Evolutionary conservation across 2,329 filamentous ascomycete genomes (phyloP), one percentile per base, ranked within the genome.

Genomic region (Colletotrichum tofieldiae): DNA sequence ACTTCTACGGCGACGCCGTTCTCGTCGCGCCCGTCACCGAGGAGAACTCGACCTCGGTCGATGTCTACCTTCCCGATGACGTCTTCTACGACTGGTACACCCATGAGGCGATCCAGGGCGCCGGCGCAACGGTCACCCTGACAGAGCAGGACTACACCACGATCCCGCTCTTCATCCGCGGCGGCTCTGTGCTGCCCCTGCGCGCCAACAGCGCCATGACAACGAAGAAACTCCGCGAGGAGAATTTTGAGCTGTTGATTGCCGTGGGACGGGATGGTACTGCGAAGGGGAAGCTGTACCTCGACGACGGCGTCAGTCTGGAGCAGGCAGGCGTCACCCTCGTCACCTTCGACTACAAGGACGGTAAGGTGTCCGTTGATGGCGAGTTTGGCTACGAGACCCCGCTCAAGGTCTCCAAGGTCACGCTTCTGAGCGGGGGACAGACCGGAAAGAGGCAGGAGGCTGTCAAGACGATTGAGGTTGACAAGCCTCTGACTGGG

Each of bases 251-350:
- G 78, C 83, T 97, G 62, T 77, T 96, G 45, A 86, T 97, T 55
- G 92, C 93, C 0, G 87, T 93, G 0, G 90, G 87, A 7, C 77
- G 79, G 0, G 83, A 92, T 63, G 93, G 92, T 3, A 88, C 83
- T 8, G 94, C 94, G 0, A 80, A 78, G 1, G 94, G 94, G 0
- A 84, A 86, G 63, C 84, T 96, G 68, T 96, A 95, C 79, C 82
- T 96, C 6, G 94, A 96, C 75, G 94, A 97, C 73, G 94, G 94
- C 11, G 90, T 74, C 71, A 91, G 88, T 35, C 76, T 95, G 61
- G 83, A 88, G 71, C 93, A 93, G 80, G 73, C 82, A 3, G 79
- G 76, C 1, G 89, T 86, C n/a, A 89, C 86, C 8, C 83, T 89
- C 67, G 85, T 95, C 64, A 80, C 83, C 18, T 93, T 95, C 75